Conservation (phyloP, 179 eudicot genomes). For the Camellia oleifera region DNA sequence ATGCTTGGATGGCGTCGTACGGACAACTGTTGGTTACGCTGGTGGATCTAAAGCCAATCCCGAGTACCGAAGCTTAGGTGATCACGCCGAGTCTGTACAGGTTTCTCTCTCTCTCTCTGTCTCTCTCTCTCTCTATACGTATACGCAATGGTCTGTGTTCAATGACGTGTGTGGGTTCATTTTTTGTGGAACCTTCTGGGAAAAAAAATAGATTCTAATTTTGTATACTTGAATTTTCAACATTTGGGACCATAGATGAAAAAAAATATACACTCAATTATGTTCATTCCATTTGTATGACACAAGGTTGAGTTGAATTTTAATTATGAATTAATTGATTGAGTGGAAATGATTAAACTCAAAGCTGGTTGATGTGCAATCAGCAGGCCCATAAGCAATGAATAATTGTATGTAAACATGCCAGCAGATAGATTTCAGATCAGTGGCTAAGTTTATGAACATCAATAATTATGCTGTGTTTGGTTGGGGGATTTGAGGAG, state of each 20-base stretch:
- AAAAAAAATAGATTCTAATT: background rate
- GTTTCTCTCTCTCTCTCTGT: too few relatives aligned
- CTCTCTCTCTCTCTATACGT: background rate
- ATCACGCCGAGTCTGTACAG: constrained; percentile 91
- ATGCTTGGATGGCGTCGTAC: constrained; percentile 80
- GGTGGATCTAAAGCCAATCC: constrained; percentile 82
- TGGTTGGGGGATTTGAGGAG: too few relatives aligned
- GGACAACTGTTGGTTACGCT: constrained; percentile 80
- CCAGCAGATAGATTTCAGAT: too few relatives aligned
- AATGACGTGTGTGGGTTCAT: background rate
- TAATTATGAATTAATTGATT: background rate
- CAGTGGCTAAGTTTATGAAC: too few relatives aligned
- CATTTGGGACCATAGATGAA: background rate
- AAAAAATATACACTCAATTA: background rate
- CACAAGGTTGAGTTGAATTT: background rate
- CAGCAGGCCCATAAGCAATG: background rate
- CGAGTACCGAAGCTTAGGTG: constrained; percentile 77
- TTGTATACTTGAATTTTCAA: background rate
- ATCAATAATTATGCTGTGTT: too few relatives aligned
- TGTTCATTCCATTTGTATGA: background rate
- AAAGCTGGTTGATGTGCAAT: constrained; percentile 1
- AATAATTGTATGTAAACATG: background rate
- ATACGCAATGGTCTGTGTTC: background rate
- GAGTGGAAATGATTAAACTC: background rate
- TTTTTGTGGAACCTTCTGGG: background rate